A percentile compares a stretch with the other conserved stretches of the same genome.
phyloP scores from a whole-genome alignment of 2,329 filamentous ascomycete species.

The Thelonectria olida region DNA sequence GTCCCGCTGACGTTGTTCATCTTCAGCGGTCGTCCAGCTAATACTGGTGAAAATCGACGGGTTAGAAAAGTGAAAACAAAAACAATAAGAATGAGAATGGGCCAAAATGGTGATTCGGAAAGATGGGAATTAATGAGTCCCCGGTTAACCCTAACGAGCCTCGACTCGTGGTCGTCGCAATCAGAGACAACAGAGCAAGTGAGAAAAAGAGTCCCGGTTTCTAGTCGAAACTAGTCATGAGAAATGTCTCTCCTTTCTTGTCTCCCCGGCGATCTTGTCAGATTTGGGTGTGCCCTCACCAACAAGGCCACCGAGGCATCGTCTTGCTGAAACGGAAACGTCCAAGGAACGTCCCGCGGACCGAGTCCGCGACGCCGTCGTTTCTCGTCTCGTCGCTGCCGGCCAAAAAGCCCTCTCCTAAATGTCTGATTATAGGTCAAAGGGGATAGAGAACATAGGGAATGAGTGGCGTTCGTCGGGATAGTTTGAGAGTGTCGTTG shows the following conservation, averaged over 20 bases:
- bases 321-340: conserved; percentile 31
- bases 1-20: conserved; percentile 49
- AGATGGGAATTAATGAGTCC: background rate
- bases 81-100: background rate
- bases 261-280: conserved; percentile 24
- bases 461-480: no score
- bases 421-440: background rate
- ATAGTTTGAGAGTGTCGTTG: background rate
- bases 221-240: conserved; percentile 21
- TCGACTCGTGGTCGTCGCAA: background rate
- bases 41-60: conserved; percentile 15
- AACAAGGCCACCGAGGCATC: conserved; percentile 37
- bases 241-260: conserved; percentile 13
- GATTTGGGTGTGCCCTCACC: conserved; percentile 33
- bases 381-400: conserved; percentile 1
- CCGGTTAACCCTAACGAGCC: background rate
- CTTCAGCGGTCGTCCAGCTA: conserved; percentile 31
- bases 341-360: conserved; percentile 13
- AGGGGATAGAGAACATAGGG: background rate
- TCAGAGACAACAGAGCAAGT: conserved; percentile 8
- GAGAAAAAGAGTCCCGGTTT: conserved; percentile 18
- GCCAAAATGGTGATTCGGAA: background rate
- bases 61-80: background rate
- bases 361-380: conserved; percentile 16
- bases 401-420: conserved; percentile 13